Conservation (phyloP, 1,284 basidiomycete genomes). For the Trichosporon faecale region DNA sequence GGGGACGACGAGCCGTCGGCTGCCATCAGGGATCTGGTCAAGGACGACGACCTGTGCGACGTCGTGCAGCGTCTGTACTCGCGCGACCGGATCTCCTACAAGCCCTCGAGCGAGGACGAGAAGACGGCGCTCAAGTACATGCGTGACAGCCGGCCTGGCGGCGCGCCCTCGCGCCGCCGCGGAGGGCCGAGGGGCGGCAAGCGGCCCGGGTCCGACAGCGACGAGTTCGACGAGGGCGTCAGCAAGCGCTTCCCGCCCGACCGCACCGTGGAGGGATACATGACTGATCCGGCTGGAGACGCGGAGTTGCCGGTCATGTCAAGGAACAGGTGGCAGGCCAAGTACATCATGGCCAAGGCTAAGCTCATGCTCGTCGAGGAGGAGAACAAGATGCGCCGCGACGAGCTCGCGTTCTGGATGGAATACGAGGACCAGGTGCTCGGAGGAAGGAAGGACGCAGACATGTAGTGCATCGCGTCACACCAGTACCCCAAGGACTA, state of each 20-base stretch:
- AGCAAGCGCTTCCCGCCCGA: constrained; percentile 23
- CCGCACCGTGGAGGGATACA: constrained; percentile 24
- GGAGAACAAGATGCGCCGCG: constrained; percentile 45
- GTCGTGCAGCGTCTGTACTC: constrained; percentile 21
- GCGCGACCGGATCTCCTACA: constrained; percentile 16
- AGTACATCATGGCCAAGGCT: constrained; percentile 48
- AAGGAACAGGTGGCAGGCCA: constrained; percentile 38
- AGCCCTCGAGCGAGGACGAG: constrained; percentile 17
- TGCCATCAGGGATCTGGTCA: constrained; percentile 22
- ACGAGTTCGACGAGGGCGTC: constrained; percentile 34
- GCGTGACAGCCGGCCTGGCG: constrained; percentile 22
- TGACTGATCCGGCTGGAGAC: constrained; percentile 23
- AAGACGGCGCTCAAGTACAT: constrained; percentile 21
- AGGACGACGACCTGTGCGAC: constrained; percentile 26
- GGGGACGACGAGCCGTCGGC: constrained; percentile 17
- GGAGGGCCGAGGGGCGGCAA: constrained; percentile 14
- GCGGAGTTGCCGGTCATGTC: constrained; percentile 35
- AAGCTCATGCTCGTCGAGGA: constrained; percentile 50
- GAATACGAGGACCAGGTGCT: constrained; percentile 22
- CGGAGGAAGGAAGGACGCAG: neutral
- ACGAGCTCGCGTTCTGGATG: constrained; percentile 30
- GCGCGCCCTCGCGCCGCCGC: constrained; percentile 21
- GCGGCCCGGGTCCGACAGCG: constrained; percentile 19
- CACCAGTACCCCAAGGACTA: neutral
- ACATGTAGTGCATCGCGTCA: constrained; percentile 3